Evolutionary conservation across 805 yeast species (phyloP).

Genomic region (Barnettozyma pratensis): DNA sequence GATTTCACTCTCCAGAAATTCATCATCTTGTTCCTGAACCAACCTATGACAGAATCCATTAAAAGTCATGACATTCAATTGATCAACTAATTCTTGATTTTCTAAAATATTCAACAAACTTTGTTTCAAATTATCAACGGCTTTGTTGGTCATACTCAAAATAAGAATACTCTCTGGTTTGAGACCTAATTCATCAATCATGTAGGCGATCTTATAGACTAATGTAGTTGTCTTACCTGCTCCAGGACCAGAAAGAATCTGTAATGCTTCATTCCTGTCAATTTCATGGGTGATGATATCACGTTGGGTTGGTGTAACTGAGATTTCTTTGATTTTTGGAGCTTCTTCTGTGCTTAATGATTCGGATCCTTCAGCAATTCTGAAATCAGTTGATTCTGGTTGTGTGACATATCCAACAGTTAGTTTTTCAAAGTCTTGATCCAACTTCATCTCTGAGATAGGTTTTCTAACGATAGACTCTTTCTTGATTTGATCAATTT

Average conservation of each 20-base stretch:
- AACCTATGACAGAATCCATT: slow-evolving; percentile 56
- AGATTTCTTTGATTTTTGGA: slow-evolving; percentile 6
- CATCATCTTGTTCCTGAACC: slow-evolving; percentile 32
- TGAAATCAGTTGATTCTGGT: not conserved
- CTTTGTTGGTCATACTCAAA: slow-evolving; percentile 63
- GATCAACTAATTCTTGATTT: slow-evolving; percentile 30
- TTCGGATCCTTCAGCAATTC: too few relatives aligned
- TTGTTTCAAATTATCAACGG: slow-evolving; percentile 44
- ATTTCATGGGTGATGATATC: slow-evolving; percentile 40
- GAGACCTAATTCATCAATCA: slow-evolving; percentile 33
- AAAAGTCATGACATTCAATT: slow-evolving; percentile 44
- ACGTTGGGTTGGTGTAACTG: slow-evolving; percentile 41
- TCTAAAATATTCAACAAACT: slow-evolving; percentile 32
- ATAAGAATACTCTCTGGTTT: slow-evolving; percentile 53
- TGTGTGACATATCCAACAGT: too few relatives aligned
- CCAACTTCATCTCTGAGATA: too few relatives aligned
- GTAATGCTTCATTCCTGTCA: slow-evolving; percentile 35
- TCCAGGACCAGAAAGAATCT: slow-evolving; percentile 68
- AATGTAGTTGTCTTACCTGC: slow-evolving; percentile 66
- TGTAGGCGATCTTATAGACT: slow-evolving; percentile 44
- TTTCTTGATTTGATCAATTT: too few relatives aligned
- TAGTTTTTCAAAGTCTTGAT: too few relatives aligned
- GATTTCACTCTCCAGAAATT: slow-evolving; percentile 29
- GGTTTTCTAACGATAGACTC: too few relatives aligned
- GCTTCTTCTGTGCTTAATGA: too few relatives aligned